Evolutionary conservation across 2,329 filamentous ascomycete species (phyloP).

Genomic region (Aspergillus pseudoterreus): DNA sequence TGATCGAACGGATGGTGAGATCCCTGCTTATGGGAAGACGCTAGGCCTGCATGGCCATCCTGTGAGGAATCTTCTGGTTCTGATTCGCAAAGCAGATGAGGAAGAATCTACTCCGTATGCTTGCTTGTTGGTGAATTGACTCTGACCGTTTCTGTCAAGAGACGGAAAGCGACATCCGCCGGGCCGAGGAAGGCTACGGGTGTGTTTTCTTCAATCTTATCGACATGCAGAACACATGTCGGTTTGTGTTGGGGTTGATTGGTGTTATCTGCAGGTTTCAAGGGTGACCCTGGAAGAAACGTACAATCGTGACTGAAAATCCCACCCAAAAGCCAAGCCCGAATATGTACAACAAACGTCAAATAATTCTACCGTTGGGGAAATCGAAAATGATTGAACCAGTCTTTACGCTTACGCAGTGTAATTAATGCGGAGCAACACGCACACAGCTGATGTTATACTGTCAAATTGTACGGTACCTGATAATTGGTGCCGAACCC

Average conservation of each 20-base stretch:
- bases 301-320: no score
- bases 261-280: neutral
- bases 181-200: slow-evolving; percentile 11
- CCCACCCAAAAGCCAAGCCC: no score
- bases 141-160: slow-evolving; percentile 10
- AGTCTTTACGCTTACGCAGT: neutral
- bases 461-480: no score
- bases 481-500: neutral
- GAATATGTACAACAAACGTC: no score
- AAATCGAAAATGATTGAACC: neutral
- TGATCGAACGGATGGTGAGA: neutral
- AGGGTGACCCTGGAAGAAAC: no score
- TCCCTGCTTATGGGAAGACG: neutral
- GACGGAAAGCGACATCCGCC: slow-evolving; percentile 15
- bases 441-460: no score
- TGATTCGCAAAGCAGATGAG: neutral
- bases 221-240: slow-evolving; percentile 1
- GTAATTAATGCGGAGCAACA: no score
- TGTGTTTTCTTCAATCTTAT: neutral
- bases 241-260: neutral
- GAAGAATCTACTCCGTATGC: neutral
- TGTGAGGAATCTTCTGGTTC: neutral
- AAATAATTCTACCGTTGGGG: neutral
- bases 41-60: neutral
- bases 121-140: neutral